Conservation (phyloP, 805 yeast species). For the Lipomyces mesembrius region DNA sequence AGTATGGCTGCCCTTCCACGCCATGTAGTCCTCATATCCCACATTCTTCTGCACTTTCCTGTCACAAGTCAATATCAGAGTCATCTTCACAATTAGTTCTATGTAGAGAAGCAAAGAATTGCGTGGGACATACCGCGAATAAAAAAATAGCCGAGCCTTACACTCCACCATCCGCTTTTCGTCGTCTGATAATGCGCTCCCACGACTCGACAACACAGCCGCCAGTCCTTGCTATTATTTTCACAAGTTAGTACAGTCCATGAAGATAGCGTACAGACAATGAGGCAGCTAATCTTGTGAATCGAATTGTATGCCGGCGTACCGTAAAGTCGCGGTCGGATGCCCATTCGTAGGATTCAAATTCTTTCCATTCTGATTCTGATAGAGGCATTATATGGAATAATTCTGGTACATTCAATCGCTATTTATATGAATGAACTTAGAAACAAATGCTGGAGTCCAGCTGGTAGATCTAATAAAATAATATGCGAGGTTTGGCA, state of each 20-base stretch:
- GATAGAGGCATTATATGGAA: slow-evolving; percentile 11
- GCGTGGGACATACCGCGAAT: slow-evolving; percentile 18
- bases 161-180: slow-evolving; percentile 15
- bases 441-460: no score
- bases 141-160: slow-evolving; percentile 30
- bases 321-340: slow-evolving; percentile 29
- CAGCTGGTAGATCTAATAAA: no score
- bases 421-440: neutral
- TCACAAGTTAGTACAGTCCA: neutral
- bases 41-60: slow-evolving; percentile 27
- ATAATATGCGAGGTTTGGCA: neutral
- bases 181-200: slow-evolving; percentile 11
- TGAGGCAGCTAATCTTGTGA: no score
- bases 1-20: slow-evolving; percentile 19
- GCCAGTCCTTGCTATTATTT: slow-evolving; percentile 11
- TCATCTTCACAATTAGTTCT: neutral
- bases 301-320: neutral
- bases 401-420: neutral
- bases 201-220: slow-evolving; percentile 13
- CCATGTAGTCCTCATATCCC: slow-evolving; percentile 25
- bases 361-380: slow-evolving; percentile 24
- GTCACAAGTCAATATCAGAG: neutral
- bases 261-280: neutral
- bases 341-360: slow-evolving; percentile 31
- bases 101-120: no score